These are phyloP conservation scores for Ceratocystis eucalypticola DNA, from an alignment of 2,329 filamentous ascomycete species.

Conservation along the genomic window DNA sequence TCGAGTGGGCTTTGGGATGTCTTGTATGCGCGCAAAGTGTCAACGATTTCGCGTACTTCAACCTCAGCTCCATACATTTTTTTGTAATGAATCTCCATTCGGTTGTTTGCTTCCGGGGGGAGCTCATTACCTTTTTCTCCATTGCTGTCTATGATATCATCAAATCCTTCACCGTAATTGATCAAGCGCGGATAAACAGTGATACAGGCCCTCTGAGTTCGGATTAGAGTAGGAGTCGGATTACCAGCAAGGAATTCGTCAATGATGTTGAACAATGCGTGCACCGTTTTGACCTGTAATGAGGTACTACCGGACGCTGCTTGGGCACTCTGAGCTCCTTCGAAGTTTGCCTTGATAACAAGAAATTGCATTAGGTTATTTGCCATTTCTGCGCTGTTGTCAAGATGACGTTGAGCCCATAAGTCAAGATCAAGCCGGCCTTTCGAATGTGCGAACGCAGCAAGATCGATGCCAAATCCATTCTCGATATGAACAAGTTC, in stretches of 20 bases:
- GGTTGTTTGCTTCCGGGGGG: constrained; percentile 62
- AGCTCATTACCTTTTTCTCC: constrained; percentile 70
- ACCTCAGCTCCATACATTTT: constrained; percentile 92
- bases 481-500: constrained; percentile 65
- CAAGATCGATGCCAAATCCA: constrained; percentile 76
- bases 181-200: constrained; percentile 87
- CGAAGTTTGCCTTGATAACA: constrained; percentile 69
- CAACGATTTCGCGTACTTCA: constrained; percentile 73
- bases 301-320: constrained; percentile 43
- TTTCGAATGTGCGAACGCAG: constrained; percentile 70
- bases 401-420: constrained; percentile 62
- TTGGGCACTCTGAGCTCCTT: constrained; percentile 28
- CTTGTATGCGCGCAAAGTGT: constrained; percentile 75
- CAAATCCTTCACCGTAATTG: constrained; percentile 87
- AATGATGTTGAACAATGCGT: constrained; percentile 64
- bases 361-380: constrained; percentile 66
- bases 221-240: constrained; percentile 54
- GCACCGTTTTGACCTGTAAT: constrained; percentile 73
- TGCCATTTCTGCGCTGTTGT: constrained; percentile 54
- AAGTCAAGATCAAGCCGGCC: constrained; percentile 65
- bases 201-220: constrained; percentile 75
- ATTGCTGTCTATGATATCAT: constrained; percentile 81
- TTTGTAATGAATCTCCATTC: constrained; percentile 97
- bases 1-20: constrained; percentile 69
- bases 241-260: constrained; percentile 52